These are phyloP conservation scores for Lipomyces sp. DNA, from an alignment of 805 yeast genomes.

Conservation along the genomic window DNA sequence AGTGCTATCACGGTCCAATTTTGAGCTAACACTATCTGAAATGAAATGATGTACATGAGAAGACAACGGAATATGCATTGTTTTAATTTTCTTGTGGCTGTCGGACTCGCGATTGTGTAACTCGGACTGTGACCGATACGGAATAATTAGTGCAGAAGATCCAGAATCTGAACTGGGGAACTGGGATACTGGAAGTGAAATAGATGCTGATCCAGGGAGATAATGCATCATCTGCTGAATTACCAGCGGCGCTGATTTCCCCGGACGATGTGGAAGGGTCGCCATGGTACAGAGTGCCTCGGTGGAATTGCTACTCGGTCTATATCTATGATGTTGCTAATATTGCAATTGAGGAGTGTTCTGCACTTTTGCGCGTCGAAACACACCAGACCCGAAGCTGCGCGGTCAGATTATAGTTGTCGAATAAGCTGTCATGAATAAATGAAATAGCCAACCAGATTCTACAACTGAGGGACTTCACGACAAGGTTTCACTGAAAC, in stretches of 20 bases:
- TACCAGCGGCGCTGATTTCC: constrained; percentile 32
- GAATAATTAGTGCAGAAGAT: background rate
- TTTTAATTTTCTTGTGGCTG: background rate
- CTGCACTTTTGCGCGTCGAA: background rate
- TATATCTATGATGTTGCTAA: background rate
- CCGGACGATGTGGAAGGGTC: constrained; percentile 22
- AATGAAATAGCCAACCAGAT: background rate
- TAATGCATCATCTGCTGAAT: constrained; percentile 27
- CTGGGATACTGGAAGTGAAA: constrained; percentile 21
- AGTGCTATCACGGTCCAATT: background rate
- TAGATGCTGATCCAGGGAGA: constrained; percentile 27
- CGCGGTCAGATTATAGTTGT: background rate
- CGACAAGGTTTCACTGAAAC: background rate
- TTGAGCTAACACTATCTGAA: constrained; percentile 10
- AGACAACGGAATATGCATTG: constrained; percentile 21
- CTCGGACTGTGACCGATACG: constrained; percentile 14
- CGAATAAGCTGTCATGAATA: background rate
- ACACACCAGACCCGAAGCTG: constrained; percentile 1
- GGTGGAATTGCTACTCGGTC: background rate
- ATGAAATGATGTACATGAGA: constrained; percentile 29
- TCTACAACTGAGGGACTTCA: background rate
- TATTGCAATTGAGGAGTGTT: background rate
- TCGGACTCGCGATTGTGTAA: background rate
- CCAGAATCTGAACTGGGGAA: constrained; percentile 10
- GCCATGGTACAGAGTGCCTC: constrained; percentile 6